phyloP scores from a whole-genome alignment of 1,139 yeast genomes.

The Yamadazyma membranifaciens region DNA sequence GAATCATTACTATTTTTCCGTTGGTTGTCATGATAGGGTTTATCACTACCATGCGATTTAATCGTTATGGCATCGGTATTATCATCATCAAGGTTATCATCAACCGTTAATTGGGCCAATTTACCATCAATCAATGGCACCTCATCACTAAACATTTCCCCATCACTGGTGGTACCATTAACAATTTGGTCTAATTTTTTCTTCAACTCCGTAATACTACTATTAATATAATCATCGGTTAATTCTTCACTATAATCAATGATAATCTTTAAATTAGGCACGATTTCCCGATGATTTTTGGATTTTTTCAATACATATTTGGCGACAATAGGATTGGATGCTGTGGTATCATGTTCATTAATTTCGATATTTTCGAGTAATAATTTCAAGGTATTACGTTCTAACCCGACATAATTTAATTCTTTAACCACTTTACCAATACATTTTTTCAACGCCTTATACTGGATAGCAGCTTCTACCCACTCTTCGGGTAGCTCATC shows the following conservation, averaged over 20 bases:
- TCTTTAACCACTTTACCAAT: conserved; percentile 64
- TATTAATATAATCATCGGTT: conserved; percentile 37
- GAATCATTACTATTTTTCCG: not conserved
- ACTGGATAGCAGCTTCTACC: conserved; percentile 69
- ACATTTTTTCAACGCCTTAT: conserved; percentile 66
- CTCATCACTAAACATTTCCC: conserved; percentile 6
- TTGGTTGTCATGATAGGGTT: no score
- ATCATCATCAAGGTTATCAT: not conserved
- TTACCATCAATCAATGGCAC: not conserved
- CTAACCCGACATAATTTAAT: conserved; percentile 51
- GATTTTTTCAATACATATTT: conserved; percentile 40
- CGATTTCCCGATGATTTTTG: conserved; percentile 20
- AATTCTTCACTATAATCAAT: conserved; percentile 32
- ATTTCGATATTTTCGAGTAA: conserved; percentile 40
- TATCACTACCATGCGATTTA: not conserved
- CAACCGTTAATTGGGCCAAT: not conserved
- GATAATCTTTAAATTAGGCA: conserved; percentile 39
- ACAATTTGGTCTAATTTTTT: conserved; percentile 30
- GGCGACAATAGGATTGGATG: conserved; percentile 41
- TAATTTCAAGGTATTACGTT: conserved; percentile 46
- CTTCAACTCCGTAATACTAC: conserved; percentile 31
- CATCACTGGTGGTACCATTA: conserved; percentile 18
- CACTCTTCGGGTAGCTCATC: conserved; percentile 68
- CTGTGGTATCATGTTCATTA: conserved; percentile 29
- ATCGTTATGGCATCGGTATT: not conserved